Conservation (phyloP, 495 filamentous ascomycete genomes). For the Aspergillus indologenus region DNA sequence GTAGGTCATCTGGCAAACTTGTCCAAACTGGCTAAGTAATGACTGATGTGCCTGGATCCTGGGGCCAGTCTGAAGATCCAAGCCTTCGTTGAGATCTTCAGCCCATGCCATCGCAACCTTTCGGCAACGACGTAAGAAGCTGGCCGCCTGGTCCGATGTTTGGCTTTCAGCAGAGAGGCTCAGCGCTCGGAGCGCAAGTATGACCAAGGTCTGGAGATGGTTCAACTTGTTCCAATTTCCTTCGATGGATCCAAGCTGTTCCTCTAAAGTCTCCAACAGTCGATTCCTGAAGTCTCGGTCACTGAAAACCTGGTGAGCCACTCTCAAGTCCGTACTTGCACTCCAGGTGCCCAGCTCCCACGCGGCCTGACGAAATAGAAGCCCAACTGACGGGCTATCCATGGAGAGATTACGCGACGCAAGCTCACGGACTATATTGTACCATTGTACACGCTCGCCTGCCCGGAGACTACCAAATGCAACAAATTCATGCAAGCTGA, state of each 20-base stretch:
- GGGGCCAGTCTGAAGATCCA: constrained; percentile 2
- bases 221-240: constrained; percentile 45
- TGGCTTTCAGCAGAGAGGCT: constrained; percentile 22
- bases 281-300: constrained; percentile 15
- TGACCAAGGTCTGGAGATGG: constrained; percentile 35
- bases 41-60: constrained; percentile 20
- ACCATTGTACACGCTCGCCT: constrained; percentile 47
- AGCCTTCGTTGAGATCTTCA: constrained; percentile 1
- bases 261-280: constrained; percentile 22
- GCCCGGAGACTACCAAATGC: constrained; percentile 45
- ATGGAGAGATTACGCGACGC: constrained; percentile 40
- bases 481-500: constrained; percentile 49
- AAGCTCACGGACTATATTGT: constrained; percentile 36
- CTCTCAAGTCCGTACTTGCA: constrained; percentile 9
- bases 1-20: constrained; percentile 35
- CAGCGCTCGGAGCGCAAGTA: constrained; percentile 33
- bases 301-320: constrained; percentile 22
- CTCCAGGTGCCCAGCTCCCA: constrained; percentile 40
- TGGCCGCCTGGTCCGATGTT: constrained; percentile 6
- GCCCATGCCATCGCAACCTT: constrained; percentile 13
- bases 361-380: constrained; percentile 44
- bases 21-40: constrained; percentile 23
- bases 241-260: constrained; percentile 27
- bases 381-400: constrained; percentile 33
- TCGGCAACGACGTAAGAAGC: constrained; percentile 15